phyloP scores from a whole-genome alignment of 2,329 filamentous ascomycete genomes.

The Pyricularia sp. region DNA sequence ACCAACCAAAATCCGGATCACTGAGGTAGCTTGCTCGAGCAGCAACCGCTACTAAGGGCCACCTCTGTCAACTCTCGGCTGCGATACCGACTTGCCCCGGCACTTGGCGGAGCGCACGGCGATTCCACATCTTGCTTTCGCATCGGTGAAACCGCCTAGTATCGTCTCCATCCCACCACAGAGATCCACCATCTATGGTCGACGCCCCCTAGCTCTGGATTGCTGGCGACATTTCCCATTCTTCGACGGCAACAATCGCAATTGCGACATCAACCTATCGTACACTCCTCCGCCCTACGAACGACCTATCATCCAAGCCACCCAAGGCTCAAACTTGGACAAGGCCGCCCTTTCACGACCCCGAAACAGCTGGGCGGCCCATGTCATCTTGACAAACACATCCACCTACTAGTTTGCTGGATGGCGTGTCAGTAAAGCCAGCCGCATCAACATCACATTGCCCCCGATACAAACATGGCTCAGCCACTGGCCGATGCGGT shows the following conservation, averaged over 20 bases:
- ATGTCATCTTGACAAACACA: not conserved
- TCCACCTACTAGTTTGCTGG: not conserved
- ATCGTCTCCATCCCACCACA: not conserved
- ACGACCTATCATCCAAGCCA: not conserved
- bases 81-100: not conserved
- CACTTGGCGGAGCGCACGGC: not conserved
- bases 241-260: not conserved
- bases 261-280: not conserved
- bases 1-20: not conserved
- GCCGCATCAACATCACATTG: not conserved
- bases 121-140: not conserved
- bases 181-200: not conserved
- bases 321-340: not conserved
- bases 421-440: constrained; percentile 3
- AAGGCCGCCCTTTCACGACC: not conserved
- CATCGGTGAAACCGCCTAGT: not conserved
- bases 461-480: not conserved
- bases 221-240: not conserved
- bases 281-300: not conserved
- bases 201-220: not conserved
- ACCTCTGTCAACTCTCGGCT: not conserved
- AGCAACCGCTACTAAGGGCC: not conserved
- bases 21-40: not conserved
- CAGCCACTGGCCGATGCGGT: constrained; percentile 12
- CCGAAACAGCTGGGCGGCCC: not conserved